Conservation (phyloP, 371 early-diverging fungal species). For the Homolaphlyctis polyrhiza region DNA sequence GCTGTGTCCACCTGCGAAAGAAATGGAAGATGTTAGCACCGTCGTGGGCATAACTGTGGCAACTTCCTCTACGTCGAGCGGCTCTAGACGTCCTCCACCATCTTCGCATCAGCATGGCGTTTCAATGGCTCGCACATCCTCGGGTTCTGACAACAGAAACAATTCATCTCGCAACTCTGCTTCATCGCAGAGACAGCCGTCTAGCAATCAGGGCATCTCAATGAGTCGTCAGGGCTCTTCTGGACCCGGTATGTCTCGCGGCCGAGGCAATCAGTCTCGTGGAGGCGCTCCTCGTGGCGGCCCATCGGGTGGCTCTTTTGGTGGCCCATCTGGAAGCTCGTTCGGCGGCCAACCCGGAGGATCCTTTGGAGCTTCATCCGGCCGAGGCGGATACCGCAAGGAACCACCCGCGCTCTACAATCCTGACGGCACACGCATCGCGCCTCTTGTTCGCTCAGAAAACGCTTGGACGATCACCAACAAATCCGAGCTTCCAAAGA, state of each 20-base stretch:
- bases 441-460: constrained; percentile 75
- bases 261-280: not conserved
- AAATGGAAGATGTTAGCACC: not conserved
- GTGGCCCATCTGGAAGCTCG: not conserved
- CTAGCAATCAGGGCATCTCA: not conserved
- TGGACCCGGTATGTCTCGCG: not conserved
- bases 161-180: not conserved
- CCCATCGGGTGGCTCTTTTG: not conserved
- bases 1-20: not conserved
- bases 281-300: not conserved
- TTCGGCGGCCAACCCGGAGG: not conserved
- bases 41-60: not conserved
- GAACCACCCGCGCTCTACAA: too few species aligned
- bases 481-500: too few species aligned
- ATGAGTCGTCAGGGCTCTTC: not conserved
- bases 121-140: not conserved
- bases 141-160: not conserved
- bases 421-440: too few species aligned
- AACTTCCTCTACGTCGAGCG: not conserved
- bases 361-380: not conserved
- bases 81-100: not conserved
- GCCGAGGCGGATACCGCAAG: not conserved
- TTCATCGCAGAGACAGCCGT: not conserved
- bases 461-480: constrained; percentile 35
- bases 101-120: not conserved